A percentile compares a stretch with the other conserved stretches of the same genome.
Conservation (phyloP, 2,329 filamentous ascomycete species). For the Monilinia laxa region DNA sequence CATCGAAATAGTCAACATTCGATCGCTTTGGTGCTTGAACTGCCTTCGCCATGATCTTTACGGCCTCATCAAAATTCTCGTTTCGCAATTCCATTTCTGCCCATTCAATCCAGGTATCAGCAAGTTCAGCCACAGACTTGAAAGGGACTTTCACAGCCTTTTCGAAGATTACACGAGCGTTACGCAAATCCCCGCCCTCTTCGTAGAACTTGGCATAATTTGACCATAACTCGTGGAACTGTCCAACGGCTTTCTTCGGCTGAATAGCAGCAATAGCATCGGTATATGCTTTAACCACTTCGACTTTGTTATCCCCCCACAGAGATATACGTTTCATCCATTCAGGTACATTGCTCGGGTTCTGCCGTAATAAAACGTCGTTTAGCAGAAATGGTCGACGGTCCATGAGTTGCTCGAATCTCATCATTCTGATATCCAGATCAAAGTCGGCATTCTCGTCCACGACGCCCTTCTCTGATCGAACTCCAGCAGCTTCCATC, state of each 20-base stretch:
- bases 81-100: conserved; percentile 96
- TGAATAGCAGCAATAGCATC: conserved; percentile 90
- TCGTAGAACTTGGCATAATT: conserved; percentile 99
- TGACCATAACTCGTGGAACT: conserved; percentile 92
- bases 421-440: conserved; percentile 93
- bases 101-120: conserved; percentile 99
- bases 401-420: conserved; percentile 98
- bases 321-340: conserved; percentile 97
- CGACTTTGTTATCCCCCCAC: conserved; percentile 89
- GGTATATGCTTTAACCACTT: conserved; percentile 92
- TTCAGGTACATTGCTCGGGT: conserved; percentile 92
- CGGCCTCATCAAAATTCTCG: conserved; percentile 92
- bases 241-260: conserved; percentile 89
- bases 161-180: conserved; percentile 89
- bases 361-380: conserved; percentile 91
- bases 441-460: conserved; percentile 90
- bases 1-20: conserved; percentile 99
- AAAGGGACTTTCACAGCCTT: conserved; percentile 98
- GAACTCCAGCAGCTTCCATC: conserved; percentile 80
- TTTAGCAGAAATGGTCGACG: conserved; percentile 93
- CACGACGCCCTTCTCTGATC: conserved; percentile 73
- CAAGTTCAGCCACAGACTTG: conserved; percentile 94
- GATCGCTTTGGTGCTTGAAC: conserved; percentile 95
- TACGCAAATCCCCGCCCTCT: conserved; percentile 76
- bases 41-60: conserved; percentile 95